A percentile compares a stretch with the other conserved stretches of the same genome.
phyloP scores from a whole-genome alignment of 768 basidiomycete species.

The Hygrophoropsis aurantiaca region DNA sequence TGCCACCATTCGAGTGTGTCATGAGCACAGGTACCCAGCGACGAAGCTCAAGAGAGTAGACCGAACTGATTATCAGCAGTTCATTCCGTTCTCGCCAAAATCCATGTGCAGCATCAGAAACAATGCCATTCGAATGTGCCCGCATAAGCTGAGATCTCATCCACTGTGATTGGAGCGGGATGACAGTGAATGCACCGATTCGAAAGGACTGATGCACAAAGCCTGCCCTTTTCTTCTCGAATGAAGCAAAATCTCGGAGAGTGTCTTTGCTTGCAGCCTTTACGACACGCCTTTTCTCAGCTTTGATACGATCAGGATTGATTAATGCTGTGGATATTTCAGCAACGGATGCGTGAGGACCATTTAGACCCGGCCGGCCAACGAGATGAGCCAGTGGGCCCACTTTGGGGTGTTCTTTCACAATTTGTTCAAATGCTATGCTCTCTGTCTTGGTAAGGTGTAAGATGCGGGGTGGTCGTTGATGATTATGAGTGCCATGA shows the following conservation, averaged over 20 bases:
- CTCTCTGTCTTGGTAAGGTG: not conserved
- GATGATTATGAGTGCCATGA: not conserved
- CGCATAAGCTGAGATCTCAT: too few species aligned
- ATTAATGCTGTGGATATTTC: not conserved
- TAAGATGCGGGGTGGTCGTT: not conserved
- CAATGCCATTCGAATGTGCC: slow-evolving; percentile 37
- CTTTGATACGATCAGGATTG: not conserved
- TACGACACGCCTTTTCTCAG: too few species aligned
- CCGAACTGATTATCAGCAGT: slow-evolving; percentile 32
- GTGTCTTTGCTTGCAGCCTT: too few species aligned
- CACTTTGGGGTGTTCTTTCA: not conserved
- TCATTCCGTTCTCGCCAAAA: slow-evolving; percentile 28
- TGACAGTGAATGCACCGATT: too few species aligned
- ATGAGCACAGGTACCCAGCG: slow-evolving; percentile 32
- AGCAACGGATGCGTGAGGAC: not conserved
- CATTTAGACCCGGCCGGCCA: too few species aligned
- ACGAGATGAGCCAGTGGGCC: too few species aligned
- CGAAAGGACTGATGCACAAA: too few species aligned
- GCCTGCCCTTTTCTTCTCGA: too few species aligned
- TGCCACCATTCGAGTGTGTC: too few species aligned
- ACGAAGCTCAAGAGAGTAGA: slow-evolving; percentile 23
- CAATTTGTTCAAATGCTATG: not conserved
- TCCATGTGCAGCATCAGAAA: slow-evolving; percentile 37
- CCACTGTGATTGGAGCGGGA: too few species aligned
- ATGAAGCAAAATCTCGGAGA: too few species aligned